Evolutionary conservation across 306 rosid species (phyloP).

Genomic region (Lathyrus sativus): DNA sequence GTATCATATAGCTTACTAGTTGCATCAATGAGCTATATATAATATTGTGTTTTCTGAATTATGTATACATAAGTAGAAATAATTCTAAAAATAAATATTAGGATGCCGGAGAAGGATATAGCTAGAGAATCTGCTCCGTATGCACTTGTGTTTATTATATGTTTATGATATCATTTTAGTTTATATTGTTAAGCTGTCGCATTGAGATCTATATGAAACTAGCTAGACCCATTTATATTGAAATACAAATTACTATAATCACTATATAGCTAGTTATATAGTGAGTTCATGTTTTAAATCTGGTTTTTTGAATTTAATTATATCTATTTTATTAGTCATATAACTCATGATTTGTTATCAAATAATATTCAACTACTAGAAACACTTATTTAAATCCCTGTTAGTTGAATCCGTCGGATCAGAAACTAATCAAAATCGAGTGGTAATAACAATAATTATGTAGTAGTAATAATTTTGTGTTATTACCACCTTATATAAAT

Average conservation of each 20-base stretch:
- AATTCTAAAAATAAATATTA: slow-evolving; percentile 6
- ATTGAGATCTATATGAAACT: not conserved
- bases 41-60: not conserved
- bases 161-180: not conserved
- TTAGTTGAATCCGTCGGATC: too few species aligned
- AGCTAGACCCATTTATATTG: not conserved
- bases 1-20: not conserved
- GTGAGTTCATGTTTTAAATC: not conserved
- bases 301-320: not conserved
- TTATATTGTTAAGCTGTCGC: not conserved
- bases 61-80: not conserved
- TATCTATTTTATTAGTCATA: too few species aligned
- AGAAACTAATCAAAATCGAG: too few species aligned
- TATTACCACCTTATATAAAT: too few species aligned
- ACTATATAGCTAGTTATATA: too few species aligned
- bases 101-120: not conserved
- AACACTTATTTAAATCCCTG: too few species aligned
- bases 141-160: slow-evolving; percentile 2
- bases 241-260: too few species aligned
- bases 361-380: too few species aligned
- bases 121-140: not conserved
- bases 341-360: too few species aligned
- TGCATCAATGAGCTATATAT: not conserved
- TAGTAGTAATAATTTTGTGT: too few species aligned
- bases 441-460: too few species aligned